phyloP scores from a whole-genome alignment of 306 rosid species.

The Ziziphus jujuba region DNA sequence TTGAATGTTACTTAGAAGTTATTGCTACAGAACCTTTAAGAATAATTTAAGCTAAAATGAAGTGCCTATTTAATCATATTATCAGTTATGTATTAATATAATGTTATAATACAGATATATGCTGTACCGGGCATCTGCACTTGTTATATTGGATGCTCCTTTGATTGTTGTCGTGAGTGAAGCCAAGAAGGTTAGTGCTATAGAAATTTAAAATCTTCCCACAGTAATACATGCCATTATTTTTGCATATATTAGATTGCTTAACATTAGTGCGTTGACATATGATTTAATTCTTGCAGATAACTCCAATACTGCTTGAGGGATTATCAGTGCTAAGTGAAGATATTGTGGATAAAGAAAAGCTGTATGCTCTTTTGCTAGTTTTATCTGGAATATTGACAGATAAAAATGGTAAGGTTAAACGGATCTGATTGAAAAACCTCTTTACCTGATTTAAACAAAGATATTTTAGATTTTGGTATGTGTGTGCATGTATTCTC shows the following conservation, averaged over 20 bases:
- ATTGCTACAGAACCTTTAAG: background rate
- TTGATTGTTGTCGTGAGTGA: slow-evolving; percentile 62
- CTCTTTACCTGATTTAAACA: background rate
- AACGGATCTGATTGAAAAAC: slow-evolving; percentile 4
- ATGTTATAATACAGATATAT: slow-evolving; percentile 56
- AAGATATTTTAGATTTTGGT: background rate
- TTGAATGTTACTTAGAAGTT: background rate
- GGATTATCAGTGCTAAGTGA: slow-evolving; percentile 59
- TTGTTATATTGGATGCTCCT: slow-evolving; percentile 70
- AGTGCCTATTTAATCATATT: slow-evolving; percentile 7
- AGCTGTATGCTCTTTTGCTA: slow-evolving; percentile 71
- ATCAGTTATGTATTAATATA: slow-evolving; percentile 10
- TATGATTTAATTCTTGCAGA: slow-evolving; percentile 55
- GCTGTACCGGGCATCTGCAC: slow-evolving; percentile 67
- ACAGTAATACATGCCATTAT: background rate
- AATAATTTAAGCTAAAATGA: slow-evolving; percentile 7
- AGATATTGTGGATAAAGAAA: slow-evolving; percentile 64
- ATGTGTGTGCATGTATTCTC: background rate
- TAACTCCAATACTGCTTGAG: slow-evolving; percentile 71
- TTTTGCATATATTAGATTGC: slow-evolving; percentile 12
- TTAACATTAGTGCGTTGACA: slow-evolving; percentile 20
- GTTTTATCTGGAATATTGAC: slow-evolving; percentile 87
- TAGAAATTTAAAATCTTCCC: slow-evolving; percentile 1
- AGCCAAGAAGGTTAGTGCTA: slow-evolving; percentile 71
- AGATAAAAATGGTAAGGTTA: slow-evolving; percentile 63